Evolutionary conservation across 2,329 filamentous ascomycete species (phyloP).

Genomic region (Lachnellula suecica): DNA sequence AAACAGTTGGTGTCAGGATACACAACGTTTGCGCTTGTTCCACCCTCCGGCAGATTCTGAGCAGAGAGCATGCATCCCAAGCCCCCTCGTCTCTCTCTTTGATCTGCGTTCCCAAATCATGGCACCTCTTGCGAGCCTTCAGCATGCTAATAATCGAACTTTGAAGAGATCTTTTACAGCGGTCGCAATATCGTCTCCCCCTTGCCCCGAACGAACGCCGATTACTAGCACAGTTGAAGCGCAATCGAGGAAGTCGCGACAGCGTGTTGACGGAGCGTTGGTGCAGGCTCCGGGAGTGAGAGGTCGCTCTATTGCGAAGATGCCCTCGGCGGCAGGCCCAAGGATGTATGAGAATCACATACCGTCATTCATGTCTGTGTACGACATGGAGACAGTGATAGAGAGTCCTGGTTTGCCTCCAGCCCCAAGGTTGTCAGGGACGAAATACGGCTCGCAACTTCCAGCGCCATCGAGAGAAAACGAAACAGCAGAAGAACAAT

Average conservation of each 20-base stretch:
- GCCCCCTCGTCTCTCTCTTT: constrained; percentile 8
- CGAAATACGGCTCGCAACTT: constrained; percentile 3
- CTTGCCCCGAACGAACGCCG: constrained; percentile 18
- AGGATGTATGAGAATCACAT: constrained; percentile 68
- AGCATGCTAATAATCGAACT: constrained; percentile 30
- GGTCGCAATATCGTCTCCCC: constrained; percentile 17
- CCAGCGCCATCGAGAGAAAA: constrained; percentile 8
- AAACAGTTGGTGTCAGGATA: constrained; percentile 17
- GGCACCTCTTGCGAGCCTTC: constrained; percentile 21
- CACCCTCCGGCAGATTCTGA: constrained; percentile 8
- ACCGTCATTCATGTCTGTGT: constrained; percentile 75
- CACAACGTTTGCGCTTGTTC: constrained; percentile 13
- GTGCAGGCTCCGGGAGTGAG: constrained; percentile 18
- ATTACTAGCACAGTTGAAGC: constrained; percentile 11
- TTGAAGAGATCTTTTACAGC: constrained; percentile 30
- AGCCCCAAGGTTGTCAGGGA: constrained; percentile 22
- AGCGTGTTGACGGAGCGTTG: constrained; percentile 11
- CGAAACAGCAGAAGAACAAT: constrained; percentile 1
- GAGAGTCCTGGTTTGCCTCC: constrained; percentile 22
- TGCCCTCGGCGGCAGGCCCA: constrained; percentile 62
- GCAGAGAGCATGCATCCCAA: constrained; percentile 17
- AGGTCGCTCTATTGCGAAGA: constrained; percentile 36
- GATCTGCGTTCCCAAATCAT: constrained; percentile 12
- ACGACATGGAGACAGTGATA: constrained; percentile 54
- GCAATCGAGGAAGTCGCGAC: constrained; percentile 15